phyloP scores from a whole-genome alignment of 495 filamentous ascomycete species.

The Neurospora pannonica region DNA sequence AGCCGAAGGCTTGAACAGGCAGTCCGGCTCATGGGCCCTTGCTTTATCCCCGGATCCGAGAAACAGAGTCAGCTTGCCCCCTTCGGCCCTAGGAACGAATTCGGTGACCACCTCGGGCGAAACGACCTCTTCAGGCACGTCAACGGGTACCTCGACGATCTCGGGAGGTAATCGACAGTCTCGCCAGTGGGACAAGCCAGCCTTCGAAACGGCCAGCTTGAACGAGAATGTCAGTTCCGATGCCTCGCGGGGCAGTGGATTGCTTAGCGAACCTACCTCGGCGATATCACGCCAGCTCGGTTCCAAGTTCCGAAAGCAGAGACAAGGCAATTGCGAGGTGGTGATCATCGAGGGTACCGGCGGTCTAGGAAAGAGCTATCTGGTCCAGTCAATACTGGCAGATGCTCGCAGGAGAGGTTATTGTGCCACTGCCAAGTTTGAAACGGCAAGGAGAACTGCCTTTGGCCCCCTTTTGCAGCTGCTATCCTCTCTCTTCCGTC shows the following conservation, averaged over 20 bases:
- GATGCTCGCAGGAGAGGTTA: conserved; percentile 68
- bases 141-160: conserved; percentile 24
- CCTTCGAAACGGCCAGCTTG: neutral
- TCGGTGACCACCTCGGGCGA: conserved; percentile 25
- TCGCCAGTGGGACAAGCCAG: conserved; percentile 27
- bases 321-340: conserved; percentile 64
- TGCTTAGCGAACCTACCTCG: conserved; percentile 21
- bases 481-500: conserved; percentile 73
- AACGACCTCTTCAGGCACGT: conserved; percentile 27
- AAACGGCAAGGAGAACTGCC: conserved; percentile 66
- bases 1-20: conserved; percentile 28
- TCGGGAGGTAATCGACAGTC: conserved; percentile 14
- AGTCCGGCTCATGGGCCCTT: conserved; percentile 32
- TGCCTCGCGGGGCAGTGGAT: conserved; percentile 18
- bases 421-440: conserved; percentile 77
- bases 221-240: conserved; percentile 24
- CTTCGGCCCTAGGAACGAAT: conserved; percentile 20
- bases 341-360: conserved; percentile 66
- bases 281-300: conserved; percentile 36
- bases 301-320: conserved; percentile 52
- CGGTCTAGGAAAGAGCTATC: conserved; percentile 75
- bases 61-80: conserved; percentile 28
- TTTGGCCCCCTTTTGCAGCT: conserved; percentile 77
- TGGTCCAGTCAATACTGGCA: conserved; percentile 67
- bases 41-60: conserved; percentile 43